Evolutionary conservation across 202 grass and related monocot species (phyloP), one percentile per base, ranked within the genome.

Genomic region (Panicum hallii): DNA sequence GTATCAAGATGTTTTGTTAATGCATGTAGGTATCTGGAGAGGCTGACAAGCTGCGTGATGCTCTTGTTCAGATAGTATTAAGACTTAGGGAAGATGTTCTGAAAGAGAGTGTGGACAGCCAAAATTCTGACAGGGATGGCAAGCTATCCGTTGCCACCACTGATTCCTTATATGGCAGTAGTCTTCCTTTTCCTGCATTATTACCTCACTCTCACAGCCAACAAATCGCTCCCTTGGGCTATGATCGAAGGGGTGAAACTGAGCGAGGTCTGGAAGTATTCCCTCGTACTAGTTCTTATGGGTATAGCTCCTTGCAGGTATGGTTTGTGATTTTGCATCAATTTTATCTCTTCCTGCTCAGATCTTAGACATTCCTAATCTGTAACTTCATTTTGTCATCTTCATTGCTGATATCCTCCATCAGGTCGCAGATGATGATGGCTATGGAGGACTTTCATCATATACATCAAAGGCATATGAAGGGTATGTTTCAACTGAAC

Each of bases 41-140:
- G 85, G 91, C 90, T 47, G 87, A 86, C 76, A 94, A 82, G 67
- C 73, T 99, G 72, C 92, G 93, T 90, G 91, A 99, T 87, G 97
- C 97, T 57, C 87, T 99, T 67, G 91, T 91, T 85, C 93, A 99
- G 73, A 92, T 99, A 70, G 85, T 96, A 75, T 77, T 99, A 74
- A 96, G 92, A 82, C 90, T 99, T 57, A 89, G 97, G 86, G 97
- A 99, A 72, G 97, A 96, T 88, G 90, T 88, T 86, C 75, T 99
- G 67, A 99, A 86, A 86, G 97, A 92, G 70, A 94, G 90, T 63
- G 91, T 92, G 36, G 91, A 84, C 45, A 85, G 22, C 45, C 90
- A 86, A 63, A 99, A 91, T 94, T 88, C 88, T 73, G 87, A 77
- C 11, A 92, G 79, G 72, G 97, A 99, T 69, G 89, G 82, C 75